Base-by-base conservation (phyloP, 2,329 filamentous ascomycete genomes). In the Neofusicoccum laricinum region DNA sequence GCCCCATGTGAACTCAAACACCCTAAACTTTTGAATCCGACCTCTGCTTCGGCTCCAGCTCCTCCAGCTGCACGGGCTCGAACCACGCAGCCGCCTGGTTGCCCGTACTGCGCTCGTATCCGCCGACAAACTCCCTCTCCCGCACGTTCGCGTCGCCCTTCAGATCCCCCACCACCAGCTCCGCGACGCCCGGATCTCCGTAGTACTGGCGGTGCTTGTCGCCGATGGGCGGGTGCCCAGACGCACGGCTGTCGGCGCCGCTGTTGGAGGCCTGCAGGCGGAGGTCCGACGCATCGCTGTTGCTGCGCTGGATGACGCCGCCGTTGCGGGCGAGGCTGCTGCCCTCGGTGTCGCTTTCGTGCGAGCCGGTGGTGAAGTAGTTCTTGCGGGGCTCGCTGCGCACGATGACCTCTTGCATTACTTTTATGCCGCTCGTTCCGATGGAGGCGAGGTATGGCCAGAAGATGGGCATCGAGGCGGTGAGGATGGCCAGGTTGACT, bases 381-480 rank as follows among this genome's bases (percentile, higher is more conserved):
- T 6, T 19, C 19, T 61, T 61, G 59, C 63, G 63, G 2, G 63
- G 57, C 17, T 64, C 63, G 45, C 30, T 51, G 53, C 46, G 53
- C 19, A 64, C 49, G 63, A 64, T 64, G 53, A 64, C 53, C 38
- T 64, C 63, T 1, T 61, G 63, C 34, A 64, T 57, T 14, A 64
- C 53, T 10, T 59, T 64, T 46, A 64, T 64, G 36, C 45, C 46
- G 7, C 19, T 30, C 0, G 30, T 40, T 12, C 43, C 34, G 11
- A 51, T 43, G 4, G 19, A 25, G 21, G 53, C 63, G 43, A 69
- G 45, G 36, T 67, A 65, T 14, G 68, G 68, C 68, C 68, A 69
- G 65, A 69, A 69, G 58, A 69, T 67, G 59, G 68, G 68, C 59
- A 68, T 67, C 3, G 51, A 64, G 25, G 68, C 68, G 48, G 66